A percentile compares a stretch with the other conserved stretches of the same genome.
Evolutionary conservation across 2,329 filamentous ascomycete species (phyloP).

Genomic region (Fusarium musae): DNA sequence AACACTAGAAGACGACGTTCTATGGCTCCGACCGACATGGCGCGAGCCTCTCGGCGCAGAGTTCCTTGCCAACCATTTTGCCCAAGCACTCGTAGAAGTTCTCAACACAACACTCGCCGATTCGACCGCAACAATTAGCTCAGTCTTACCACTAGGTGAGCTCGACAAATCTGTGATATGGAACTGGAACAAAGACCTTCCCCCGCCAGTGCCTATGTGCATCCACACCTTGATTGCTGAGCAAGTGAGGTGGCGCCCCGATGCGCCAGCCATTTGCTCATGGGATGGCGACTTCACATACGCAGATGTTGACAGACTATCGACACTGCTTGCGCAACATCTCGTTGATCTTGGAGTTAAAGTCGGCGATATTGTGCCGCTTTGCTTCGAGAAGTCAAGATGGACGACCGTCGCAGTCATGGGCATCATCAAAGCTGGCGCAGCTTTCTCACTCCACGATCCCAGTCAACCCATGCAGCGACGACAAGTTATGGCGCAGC

Average conservation of each 20-base stretch:
- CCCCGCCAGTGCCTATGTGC: slow-evolving; percentile 25
- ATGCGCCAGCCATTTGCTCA: slow-evolving; percentile 44
- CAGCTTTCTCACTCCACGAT: slow-evolving; percentile 49
- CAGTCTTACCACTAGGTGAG: slow-evolving; percentile 35
- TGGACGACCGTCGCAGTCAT: slow-evolving; percentile 47
- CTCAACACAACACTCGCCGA: slow-evolving; percentile 39
- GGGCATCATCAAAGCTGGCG: slow-evolving; percentile 49
- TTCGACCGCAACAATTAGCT: slow-evolving; percentile 14
- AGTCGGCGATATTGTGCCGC: slow-evolving; percentile 43
- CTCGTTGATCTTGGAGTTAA: slow-evolving; percentile 38
- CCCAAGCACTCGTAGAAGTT: slow-evolving; percentile 36
- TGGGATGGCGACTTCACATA: slow-evolving; percentile 50
- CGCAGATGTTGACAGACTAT: slow-evolving; percentile 36
- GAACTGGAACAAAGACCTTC: slow-evolving; percentile 42
- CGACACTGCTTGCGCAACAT: slow-evolving; percentile 41
- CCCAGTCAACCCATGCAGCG: slow-evolving; percentile 40
- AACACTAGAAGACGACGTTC: slow-evolving; percentile 22
- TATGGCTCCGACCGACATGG: slow-evolving; percentile 39
- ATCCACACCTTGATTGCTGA: slow-evolving; percentile 43
- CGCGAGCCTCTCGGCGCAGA: slow-evolving; percentile 41
- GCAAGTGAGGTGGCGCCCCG: slow-evolving; percentile 37
- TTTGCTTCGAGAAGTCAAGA: slow-evolving; percentile 49
- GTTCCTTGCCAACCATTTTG: slow-evolving; percentile 40
- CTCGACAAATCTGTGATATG: slow-evolving; percentile 39
- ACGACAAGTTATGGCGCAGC: slow-evolving; percentile 38